Evolutionary conservation across 768 basidiomycete genomes (phyloP).

Genomic region (Asterophora parasitica): DNA sequence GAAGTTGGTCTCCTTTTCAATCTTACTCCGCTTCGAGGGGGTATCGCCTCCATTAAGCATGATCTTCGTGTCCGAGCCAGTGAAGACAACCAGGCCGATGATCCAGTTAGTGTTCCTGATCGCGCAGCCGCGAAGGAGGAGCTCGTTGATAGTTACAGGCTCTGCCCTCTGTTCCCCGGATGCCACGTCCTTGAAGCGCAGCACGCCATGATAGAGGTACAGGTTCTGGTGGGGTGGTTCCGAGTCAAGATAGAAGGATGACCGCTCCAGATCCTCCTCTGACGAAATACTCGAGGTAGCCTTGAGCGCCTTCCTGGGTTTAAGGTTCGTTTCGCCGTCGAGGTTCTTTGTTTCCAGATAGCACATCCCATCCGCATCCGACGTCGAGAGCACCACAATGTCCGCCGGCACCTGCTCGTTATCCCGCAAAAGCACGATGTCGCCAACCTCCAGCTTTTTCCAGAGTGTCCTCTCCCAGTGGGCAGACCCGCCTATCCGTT

Average conservation of each 20-base stretch:
- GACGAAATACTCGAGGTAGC: conserved; percentile 72
- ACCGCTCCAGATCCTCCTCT: conserved; percentile 88
- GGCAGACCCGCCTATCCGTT: conserved; percentile 63
- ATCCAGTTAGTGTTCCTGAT: conserved; percentile 90
- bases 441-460: conserved; percentile 99
- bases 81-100: conserved; percentile 91
- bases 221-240: conserved; percentile 93
- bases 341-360: conserved; percentile 98
- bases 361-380: conserved; percentile 87
- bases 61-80: conserved; percentile 89
- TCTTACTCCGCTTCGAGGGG: conserved; percentile 95
- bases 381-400: conserved; percentile 87
- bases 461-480: conserved; percentile 94
- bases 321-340: conserved; percentile 96
- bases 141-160: conserved; percentile 84
- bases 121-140: conserved; percentile 87
- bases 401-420: conserved; percentile 98
- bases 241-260: conserved; percentile 84
- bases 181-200: conserved; percentile 61
- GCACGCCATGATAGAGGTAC: conserved; percentile 83
- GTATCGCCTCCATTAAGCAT: conserved; percentile 91
- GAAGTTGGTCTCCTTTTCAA: conserved; percentile 97
- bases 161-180: conserved; percentile 55
- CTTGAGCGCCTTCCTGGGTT: conserved; percentile 71
- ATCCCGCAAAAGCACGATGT: conserved; percentile 83